These are phyloP conservation scores for Falciphora oryzae DNA, from an alignment of 2,329 filamentous ascomycete genomes.

Conservation along the genomic window DNA sequence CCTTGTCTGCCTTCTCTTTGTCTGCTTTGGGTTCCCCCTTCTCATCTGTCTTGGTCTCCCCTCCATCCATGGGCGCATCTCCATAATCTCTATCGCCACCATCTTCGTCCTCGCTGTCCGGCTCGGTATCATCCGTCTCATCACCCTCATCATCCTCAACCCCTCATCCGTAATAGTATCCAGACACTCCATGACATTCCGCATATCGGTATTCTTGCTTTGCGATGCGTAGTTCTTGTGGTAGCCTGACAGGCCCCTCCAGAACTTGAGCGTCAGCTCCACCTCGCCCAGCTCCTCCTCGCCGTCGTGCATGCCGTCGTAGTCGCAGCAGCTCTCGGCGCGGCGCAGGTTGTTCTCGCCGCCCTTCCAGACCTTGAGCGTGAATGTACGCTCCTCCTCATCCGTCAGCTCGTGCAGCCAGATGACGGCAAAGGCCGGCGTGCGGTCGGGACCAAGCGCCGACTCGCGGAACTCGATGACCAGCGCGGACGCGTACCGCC, in stretches of 20 bases:
- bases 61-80: not conserved
- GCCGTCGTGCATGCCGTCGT: conserved; percentile 41
- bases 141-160: conserved; percentile 23
- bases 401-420: conserved; percentile 67
- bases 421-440: conserved; percentile 55
- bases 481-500: conserved; percentile 53
- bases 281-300: conserved; percentile 52
- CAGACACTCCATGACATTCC: conserved; percentile 58
- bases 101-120: conserved; percentile 24
- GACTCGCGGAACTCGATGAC: conserved; percentile 56
- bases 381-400: conserved; percentile 55
- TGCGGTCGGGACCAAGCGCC: conserved; percentile 45
- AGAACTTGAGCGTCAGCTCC: conserved; percentile 52
- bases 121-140: conserved; percentile 16
- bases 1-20: conserved; percentile 25
- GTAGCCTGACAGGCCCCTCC: conserved; percentile 54
- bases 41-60: not conserved
- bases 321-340: conserved; percentile 28
- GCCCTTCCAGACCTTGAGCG: conserved; percentile 61
- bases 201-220: conserved; percentile 46
- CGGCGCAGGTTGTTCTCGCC: conserved; percentile 42
- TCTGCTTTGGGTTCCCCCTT: conserved; percentile 26
- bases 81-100: conserved; percentile 28
- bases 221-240: conserved; percentile 48
- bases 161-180: conserved; percentile 55